Evolutionary conservation across 345 rosid genomes (phyloP), one percentile per base, ranked within the genome.

Genomic region (Triadica sebifera): DNA sequence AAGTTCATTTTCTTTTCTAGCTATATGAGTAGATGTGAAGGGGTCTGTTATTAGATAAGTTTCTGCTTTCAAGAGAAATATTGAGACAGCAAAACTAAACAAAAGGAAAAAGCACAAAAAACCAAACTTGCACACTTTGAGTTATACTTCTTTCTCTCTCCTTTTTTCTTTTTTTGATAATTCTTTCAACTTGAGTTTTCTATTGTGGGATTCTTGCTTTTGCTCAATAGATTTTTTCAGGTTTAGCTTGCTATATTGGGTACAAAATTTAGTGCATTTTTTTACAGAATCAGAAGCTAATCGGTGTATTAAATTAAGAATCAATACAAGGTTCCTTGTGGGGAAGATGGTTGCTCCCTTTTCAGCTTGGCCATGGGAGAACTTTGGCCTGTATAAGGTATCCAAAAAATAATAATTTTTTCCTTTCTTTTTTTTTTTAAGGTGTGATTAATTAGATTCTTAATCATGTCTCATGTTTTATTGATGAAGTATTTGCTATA

Each of bases 321-420:
- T 8, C 12, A 24, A 29, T 24, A 1, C 41, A 24, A 13, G 37
- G 20, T 61, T 61, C 6, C n/a, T 39, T 43, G 19, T 39, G 57
- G 20, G 5, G 50, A 71, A 56, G 29, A 77, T 65, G 98, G 90
- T 43, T 76, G 86, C 89, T 79, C 71, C 87, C 53, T 79, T 91
- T 77, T 87, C 92, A 65, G 70, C 88, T 69, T 95, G 98, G 98
- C 97, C 99, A 5, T 95, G 99, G 99, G 94, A 79, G 79, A 87
- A 84, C 84, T 58, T 91, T 65, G 96, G 98, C 55, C 16, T 68
- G 65, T 94, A 74, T 79, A 95, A 95, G 98, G 99, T 95, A 85
- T 8, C 1, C 11, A 63, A 69, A 2, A 29, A 29, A 29, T 2
- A 29, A 29, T 1, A 29, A 29, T 29, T 29, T 29, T 29, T 29